phyloP scores from a whole-genome alignment of 2,329 filamentous ascomycete genomes.

The Sphaerulina vaccinii region DNA sequence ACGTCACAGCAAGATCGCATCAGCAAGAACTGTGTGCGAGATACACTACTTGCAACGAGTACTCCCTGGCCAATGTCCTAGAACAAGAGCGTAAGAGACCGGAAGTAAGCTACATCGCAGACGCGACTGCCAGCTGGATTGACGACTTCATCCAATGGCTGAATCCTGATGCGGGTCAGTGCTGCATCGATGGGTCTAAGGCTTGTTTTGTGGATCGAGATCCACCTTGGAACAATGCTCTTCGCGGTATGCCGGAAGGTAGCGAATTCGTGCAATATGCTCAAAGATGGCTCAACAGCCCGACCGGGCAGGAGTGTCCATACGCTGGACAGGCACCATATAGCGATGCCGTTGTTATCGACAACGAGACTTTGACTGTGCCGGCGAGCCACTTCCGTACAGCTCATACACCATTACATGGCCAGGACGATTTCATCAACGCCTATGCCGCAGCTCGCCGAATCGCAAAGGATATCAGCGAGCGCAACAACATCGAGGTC shows the following conservation, averaged over 20 bases:
- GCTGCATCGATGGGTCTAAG: slow-evolving; percentile 62
- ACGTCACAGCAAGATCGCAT: slow-evolving; percentile 69
- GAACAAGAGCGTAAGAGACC: slow-evolving; percentile 92
- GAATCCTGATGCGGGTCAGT: slow-evolving; percentile 76
- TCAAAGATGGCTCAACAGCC: slow-evolving; percentile 74
- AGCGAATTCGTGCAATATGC: slow-evolving; percentile 88
- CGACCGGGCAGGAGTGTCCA: slow-evolving; percentile 80
- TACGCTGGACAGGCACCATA: slow-evolving; percentile 88
- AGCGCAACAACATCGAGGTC: slow-evolving; percentile 74
- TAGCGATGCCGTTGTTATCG: slow-evolving; percentile 76
- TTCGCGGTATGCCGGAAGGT: slow-evolving; percentile 88
- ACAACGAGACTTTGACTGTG: slow-evolving; percentile 65
- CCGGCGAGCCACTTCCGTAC: slow-evolving; percentile 89
- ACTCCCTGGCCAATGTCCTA: slow-evolving; percentile 83
- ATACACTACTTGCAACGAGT: slow-evolving; percentile 81
- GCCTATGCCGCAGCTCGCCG: slow-evolving; percentile 87
- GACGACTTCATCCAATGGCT: slow-evolving; percentile 97
- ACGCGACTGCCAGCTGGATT: slow-evolving; percentile 90
- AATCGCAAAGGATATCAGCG: slow-evolving; percentile 73
- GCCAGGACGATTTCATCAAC: slow-evolving; percentile 87
- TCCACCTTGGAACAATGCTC: slow-evolving; percentile 84
- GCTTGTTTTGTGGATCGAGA: slow-evolving; percentile 76
- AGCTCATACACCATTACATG: slow-evolving; percentile 79
- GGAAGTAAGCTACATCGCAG: slow-evolving; percentile 81
- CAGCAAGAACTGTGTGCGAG: slow-evolving; percentile 88